Conservation (phyloP, 2,329 filamentous ascomycete species). For the Paradendryphiella salina region DNA sequence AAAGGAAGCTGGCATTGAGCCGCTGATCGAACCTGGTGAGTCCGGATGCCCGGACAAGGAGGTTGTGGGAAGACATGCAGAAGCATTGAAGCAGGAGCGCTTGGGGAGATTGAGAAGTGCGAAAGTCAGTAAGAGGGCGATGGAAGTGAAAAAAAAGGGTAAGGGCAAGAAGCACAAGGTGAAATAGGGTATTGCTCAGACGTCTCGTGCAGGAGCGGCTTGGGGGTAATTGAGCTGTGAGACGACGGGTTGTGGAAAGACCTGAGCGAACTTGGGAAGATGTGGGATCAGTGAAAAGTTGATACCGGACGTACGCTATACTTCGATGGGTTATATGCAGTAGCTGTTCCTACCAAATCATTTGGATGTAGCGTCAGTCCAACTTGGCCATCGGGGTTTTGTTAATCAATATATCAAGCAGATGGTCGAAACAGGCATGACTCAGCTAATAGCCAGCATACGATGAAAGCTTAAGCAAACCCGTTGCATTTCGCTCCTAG, state of each 20-base stretch:
- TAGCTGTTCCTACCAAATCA: no score
- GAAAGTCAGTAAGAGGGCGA: not conserved
- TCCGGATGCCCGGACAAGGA: constrained; percentile 15
- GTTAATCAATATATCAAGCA: not conserved
- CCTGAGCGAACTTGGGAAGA: not conserved
- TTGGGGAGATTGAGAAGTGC: not conserved
- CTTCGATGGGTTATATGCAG: not conserved
- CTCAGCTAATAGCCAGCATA: not conserved
- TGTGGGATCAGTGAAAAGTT: not conserved
- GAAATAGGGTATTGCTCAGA: not conserved
- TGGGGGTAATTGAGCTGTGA: not conserved
- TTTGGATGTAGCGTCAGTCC: not conserved
- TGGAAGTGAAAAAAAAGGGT: not conserved
- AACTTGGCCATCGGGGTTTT: not conserved
- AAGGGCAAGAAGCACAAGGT: constrained; percentile 9
- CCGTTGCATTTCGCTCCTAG: not conserved
- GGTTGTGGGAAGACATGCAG: not conserved
- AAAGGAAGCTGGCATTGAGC: constrained; percentile 4
- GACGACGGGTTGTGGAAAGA: not conserved
- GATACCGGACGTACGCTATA: no score
- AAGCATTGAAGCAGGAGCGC: constrained; percentile 17
- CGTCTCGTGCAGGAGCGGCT: not conserved
- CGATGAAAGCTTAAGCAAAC: not conserved
- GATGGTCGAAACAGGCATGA: not conserved
- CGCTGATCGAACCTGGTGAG: constrained; percentile 13